These are phyloP conservation scores for Trichoderma polysporum DNA, from an alignment of 2,329 filamentous ascomycete species.

Conservation along the genomic window DNA sequence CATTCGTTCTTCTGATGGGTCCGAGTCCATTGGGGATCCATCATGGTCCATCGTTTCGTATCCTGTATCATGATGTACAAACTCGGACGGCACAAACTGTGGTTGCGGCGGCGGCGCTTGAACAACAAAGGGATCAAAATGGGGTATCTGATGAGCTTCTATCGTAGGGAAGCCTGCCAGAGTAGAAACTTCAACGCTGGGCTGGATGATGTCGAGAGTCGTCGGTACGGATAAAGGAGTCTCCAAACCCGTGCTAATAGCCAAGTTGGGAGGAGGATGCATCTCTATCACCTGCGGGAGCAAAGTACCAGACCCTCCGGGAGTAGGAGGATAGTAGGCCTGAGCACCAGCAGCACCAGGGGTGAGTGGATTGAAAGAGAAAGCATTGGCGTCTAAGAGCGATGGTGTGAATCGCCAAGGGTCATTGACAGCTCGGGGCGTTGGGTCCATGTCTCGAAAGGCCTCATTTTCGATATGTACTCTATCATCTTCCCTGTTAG, in stretches of 20 bases:
- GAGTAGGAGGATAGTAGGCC: constrained; percentile 85
- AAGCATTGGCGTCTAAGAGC: constrained; percentile 80
- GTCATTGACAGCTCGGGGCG: constrained; percentile 75
- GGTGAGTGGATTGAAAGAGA: constrained; percentile 75
- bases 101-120: constrained; percentile 57
- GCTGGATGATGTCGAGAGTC: constrained; percentile 63
- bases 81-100: constrained; percentile 73
- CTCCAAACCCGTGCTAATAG: constrained; percentile 71
- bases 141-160: constrained; percentile 60
- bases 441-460: constrained; percentile 74
- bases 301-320: constrained; percentile 74
- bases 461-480: constrained; percentile 30
- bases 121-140: constrained; percentile 70
- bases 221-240: constrained; percentile 80
- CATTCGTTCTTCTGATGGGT: constrained; percentile 51
- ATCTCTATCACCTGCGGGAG: constrained; percentile 86
- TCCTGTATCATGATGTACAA: constrained; percentile 75
- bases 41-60: constrained; percentile 81
- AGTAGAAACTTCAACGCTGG: constrained; percentile 59
- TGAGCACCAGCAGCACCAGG: constrained; percentile 62
- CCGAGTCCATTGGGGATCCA: constrained; percentile 63
- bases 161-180: constrained; percentile 66
- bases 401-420: constrained; percentile 87
- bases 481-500: constrained; percentile 22
- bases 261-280: constrained; percentile 71